Percentiles rank a stretch among this genome's conserved stretches.
Evolutionary conservation across 805 yeast species (phyloP).

Genomic region (Candida vartiovaarae): DNA sequence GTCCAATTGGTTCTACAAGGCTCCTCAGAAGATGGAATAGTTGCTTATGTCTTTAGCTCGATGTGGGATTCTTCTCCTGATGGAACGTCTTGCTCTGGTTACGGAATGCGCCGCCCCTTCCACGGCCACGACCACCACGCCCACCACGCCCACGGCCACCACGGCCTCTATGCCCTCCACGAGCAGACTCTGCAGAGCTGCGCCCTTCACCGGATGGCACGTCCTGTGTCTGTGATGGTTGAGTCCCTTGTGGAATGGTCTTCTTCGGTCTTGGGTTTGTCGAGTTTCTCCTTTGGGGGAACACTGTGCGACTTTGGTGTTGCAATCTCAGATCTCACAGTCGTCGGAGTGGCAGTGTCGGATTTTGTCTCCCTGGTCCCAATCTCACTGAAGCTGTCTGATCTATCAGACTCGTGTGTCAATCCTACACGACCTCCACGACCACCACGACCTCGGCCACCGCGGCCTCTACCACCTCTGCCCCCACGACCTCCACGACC

Average conservation of each 20-base stretch:
- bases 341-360: background rate
- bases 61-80: constrained; percentile 4
- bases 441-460: constrained; percentile 4
- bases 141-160: background rate
- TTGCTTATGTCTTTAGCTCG: background rate
- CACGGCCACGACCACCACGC: background rate
- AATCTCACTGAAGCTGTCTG: background rate
- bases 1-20: too few relatives aligned
- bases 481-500: constrained; percentile 7
- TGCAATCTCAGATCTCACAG: background rate
- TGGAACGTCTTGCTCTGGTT: constrained; percentile 5
- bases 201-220: too few relatives aligned
- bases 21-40: too few relatives aligned
- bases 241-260: background rate
- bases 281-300: background rate
- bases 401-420: background rate
- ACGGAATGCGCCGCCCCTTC: constrained; percentile 16
- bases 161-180: background rate
- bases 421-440: constrained; percentile 1
- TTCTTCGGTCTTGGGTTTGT: background rate
- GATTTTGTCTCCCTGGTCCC: background rate
- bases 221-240: background rate
- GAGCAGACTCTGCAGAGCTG: background rate
- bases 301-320: too few relatives aligned
- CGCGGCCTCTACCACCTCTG: constrained; percentile 5